Conservation (phyloP, 2,329 filamentous ascomycete genomes). For the Tolypocladium sp. region DNA sequence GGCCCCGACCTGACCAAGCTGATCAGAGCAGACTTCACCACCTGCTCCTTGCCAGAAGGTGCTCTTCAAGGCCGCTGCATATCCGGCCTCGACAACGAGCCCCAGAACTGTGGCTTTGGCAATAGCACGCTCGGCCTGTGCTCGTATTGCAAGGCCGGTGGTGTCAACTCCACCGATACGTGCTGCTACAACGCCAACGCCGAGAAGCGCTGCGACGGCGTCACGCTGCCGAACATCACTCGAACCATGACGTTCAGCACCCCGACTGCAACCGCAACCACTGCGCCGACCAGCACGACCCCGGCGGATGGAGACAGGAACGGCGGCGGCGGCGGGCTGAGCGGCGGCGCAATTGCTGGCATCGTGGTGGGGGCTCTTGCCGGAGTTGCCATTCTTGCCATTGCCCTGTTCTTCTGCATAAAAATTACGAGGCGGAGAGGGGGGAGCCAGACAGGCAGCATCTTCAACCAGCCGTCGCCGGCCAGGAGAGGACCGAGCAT, state of each 20-base stretch:
- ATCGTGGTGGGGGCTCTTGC: constrained; percentile 75
- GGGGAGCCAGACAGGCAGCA: constrained; percentile 56
- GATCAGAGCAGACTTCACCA: constrained; percentile 86
- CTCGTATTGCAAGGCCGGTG: constrained; percentile 74
- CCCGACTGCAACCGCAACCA: constrained; percentile 36
- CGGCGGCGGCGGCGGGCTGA: constrained; percentile 38
- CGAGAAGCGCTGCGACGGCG: constrained; percentile 61
- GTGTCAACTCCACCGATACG: constrained; percentile 86
- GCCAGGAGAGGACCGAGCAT: constrained; percentile 40
- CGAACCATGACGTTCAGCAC: constrained; percentile 54
- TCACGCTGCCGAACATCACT: constrained; percentile 69
- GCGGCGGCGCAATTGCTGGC: constrained; percentile 83
- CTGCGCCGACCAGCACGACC: constrained; percentile 8
- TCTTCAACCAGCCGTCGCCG: constrained; percentile 86
- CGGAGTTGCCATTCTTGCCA: constrained; percentile 60
- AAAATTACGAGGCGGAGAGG: constrained; percentile 37
- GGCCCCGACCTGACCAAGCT: constrained; percentile 58
- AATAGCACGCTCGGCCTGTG: constrained; percentile 69
- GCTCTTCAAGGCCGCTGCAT: constrained; percentile 73
- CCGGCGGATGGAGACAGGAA: constrained; percentile 14
- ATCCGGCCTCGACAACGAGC: constrained; percentile 68
- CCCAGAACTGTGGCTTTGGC: constrained; percentile 76
- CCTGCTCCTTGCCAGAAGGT: constrained; percentile 74
- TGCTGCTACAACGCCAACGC: constrained; percentile 82
- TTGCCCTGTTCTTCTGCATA: constrained; percentile 60